phyloP scores from a whole-genome alignment of 257 asterid species.

The Solanum corneliomulleri region DNA sequence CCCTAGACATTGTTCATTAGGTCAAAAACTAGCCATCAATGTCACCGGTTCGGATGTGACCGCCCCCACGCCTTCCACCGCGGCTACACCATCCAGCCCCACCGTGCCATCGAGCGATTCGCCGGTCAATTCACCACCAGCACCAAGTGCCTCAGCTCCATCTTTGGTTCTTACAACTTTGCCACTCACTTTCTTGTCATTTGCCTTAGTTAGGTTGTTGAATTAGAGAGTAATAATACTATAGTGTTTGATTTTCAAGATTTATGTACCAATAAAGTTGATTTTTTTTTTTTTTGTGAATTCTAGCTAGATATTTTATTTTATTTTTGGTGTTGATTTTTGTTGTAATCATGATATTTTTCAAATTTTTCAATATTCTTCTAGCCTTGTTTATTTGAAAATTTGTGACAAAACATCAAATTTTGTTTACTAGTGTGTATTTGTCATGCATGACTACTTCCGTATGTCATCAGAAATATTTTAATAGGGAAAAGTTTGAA shows the following conservation, averaged over 20 bases:
- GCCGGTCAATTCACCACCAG: slow-evolving; percentile 10
- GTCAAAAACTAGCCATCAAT: slow-evolving; percentile 60
- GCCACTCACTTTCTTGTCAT: slow-evolving; percentile 49
- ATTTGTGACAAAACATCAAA: neutral
- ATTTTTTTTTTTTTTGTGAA: too few species aligned
- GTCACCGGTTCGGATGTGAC: slow-evolving; percentile 26
- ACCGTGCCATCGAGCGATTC: neutral
- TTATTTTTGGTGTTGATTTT: neutral
- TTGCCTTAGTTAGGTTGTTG: slow-evolving; percentile 41
- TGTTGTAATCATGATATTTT: neutral
- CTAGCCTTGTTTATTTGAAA: neutral
- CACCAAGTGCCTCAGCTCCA: slow-evolving; percentile 34
- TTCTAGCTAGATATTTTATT: neutral
- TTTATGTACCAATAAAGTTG: neutral
- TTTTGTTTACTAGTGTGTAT: neutral
- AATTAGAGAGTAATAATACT: neutral
- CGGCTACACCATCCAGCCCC: slow-evolving; percentile 14
- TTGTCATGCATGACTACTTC: neutral
- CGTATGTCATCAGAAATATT: neutral
- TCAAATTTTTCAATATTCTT: neutral
- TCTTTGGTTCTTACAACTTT: slow-evolving; percentile 26
- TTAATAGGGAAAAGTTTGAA: neutral
- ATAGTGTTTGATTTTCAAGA: neutral
- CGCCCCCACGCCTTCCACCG: slow-evolving; percentile 13
- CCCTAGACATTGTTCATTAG: slow-evolving; percentile 39